phyloP scores from a whole-genome alignment of 257 asterid genomes.

The Asclepias syriaca region DNA sequence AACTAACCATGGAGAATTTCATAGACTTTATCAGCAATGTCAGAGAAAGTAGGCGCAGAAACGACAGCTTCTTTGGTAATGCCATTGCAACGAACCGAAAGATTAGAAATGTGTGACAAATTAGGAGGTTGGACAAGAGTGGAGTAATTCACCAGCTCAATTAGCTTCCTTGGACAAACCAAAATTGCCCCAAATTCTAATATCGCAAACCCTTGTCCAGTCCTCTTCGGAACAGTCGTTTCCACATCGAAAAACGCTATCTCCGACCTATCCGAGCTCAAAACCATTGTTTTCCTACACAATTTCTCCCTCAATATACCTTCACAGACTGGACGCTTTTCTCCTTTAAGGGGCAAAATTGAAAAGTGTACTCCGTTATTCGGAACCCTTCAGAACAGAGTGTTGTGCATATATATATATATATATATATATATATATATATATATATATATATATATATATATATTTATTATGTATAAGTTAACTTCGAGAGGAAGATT shows the following conservation, averaged over 20 bases:
- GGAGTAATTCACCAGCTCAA: slow-evolving; percentile 75
- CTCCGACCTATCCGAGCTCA: slow-evolving; percentile 51
- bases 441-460: not conserved
- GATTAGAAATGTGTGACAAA: slow-evolving; percentile 54
- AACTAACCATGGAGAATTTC: slow-evolving; percentile 69
- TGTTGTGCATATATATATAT: not conserved
- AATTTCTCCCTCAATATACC: not conserved
- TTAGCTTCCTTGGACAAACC: slow-evolving; percentile 89
- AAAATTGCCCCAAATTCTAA: slow-evolving; percentile 86
- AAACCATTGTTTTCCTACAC: slow-evolving; percentile 16
- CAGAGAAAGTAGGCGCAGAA: slow-evolving; percentile 68
- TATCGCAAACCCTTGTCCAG: slow-evolving; percentile 63
- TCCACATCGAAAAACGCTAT: slow-evolving; percentile 92
- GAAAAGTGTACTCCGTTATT: not conserved
- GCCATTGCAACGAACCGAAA: slow-evolving; percentile 82
- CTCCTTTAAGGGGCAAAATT: too few relatives aligned
- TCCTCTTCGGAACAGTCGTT: slow-evolving; percentile 74
- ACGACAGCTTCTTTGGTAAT: slow-evolving; percentile 58
- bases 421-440: not conserved
- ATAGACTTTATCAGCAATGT: slow-evolving; percentile 70
- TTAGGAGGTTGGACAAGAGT: slow-evolving; percentile 69
- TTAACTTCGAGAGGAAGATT: slow-evolving; percentile 17
- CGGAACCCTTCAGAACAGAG: not conserved
- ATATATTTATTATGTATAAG: not conserved
- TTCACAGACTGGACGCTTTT: not conserved